Conservation (phyloP, 2,329 filamentous ascomycete genomes). For the Coniosporium tulheliwenetii region DNA sequence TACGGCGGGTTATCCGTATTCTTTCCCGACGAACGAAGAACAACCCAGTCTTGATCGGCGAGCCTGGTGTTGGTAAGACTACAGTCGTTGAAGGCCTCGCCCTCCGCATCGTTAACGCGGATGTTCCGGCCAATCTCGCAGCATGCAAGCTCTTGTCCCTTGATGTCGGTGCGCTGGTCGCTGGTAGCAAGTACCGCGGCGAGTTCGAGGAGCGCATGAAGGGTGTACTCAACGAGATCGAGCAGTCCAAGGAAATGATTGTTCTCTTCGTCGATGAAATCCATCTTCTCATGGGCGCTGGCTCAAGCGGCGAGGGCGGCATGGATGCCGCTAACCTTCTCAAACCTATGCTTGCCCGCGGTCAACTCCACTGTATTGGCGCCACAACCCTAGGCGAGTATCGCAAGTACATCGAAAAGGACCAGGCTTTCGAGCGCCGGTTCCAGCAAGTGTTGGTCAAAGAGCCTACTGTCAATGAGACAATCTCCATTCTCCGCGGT, state of each 20-base stretch:
- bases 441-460: constrained; percentile 98
- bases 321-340: constrained; percentile 98
- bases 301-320: constrained; percentile 83
- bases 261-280: constrained; percentile 98
- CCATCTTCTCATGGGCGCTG: constrained; percentile 94
- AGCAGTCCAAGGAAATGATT: constrained; percentile 89
- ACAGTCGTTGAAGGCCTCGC: constrained; percentile 94
- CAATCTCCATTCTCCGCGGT: constrained; percentile 93
- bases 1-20: constrained; percentile 80
- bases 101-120: constrained; percentile 86
- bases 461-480: constrained; percentile 77
- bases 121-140: constrained; percentile 90
- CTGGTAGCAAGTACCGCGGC: constrained; percentile 94
- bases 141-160: constrained; percentile 88
- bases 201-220: constrained; percentile 99
- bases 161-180: constrained; percentile 87
- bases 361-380: constrained; percentile 94
- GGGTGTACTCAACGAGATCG: constrained; percentile 92
- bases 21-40: constrained; percentile 92
- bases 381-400: constrained; percentile 93
- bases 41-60: constrained; percentile 94
- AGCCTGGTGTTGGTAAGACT: constrained; percentile 96
- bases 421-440: constrained; percentile 91
- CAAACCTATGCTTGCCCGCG: constrained; percentile 94
- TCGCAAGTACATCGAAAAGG: constrained; percentile 98